These are phyloP conservation scores for Pseudocercospora fijiensis DNA, from an alignment of 2,329 filamentous ascomycete species.

Conservation along the genomic window DNA sequence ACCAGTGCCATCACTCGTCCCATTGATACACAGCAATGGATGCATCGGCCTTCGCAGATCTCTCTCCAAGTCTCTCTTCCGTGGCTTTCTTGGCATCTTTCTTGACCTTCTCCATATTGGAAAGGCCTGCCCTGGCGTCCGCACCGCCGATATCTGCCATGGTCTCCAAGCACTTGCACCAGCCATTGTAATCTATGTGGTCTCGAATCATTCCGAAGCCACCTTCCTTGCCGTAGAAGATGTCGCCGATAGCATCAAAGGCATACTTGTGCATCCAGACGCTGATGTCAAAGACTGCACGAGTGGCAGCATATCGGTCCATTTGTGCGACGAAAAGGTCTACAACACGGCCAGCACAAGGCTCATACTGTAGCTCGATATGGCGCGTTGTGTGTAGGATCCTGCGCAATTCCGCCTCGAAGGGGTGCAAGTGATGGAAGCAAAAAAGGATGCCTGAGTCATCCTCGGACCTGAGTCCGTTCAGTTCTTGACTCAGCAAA, in stretches of 20 bases:
- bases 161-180: slow-evolving; percentile 14
- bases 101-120: slow-evolving; percentile 13
- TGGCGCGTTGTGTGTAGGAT: slow-evolving; percentile 14
- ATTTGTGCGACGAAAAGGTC: slow-evolving; percentile 12
- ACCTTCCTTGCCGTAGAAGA: slow-evolving; percentile 16
- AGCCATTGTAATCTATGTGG: slow-evolving; percentile 18
- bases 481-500: not conserved
- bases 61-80: slow-evolving; percentile 9
- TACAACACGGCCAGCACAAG: slow-evolving; percentile 14
- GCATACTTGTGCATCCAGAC: slow-evolving; percentile 18
- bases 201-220: slow-evolving; percentile 17
- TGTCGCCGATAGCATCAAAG: slow-evolving; percentile 18
- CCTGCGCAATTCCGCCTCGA: too few relatives aligned
- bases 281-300: slow-evolving; percentile 9
- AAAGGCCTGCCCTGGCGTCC: not conserved
- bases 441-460: too few relatives aligned
- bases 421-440: too few relatives aligned
- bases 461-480: not conserved
- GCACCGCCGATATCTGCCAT: slow-evolving; percentile 10
- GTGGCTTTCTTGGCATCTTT: slow-evolving; percentile 10
- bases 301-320: not conserved
- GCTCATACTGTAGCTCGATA: slow-evolving; percentile 14
- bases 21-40: slow-evolving; percentile 31
- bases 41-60: not conserved
- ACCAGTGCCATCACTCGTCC: slow-evolving; percentile 27